These are phyloP conservation scores for Gossypium thurberi DNA, from an alignment of 345 rosid species.

Conservation along the genomic window DNA sequence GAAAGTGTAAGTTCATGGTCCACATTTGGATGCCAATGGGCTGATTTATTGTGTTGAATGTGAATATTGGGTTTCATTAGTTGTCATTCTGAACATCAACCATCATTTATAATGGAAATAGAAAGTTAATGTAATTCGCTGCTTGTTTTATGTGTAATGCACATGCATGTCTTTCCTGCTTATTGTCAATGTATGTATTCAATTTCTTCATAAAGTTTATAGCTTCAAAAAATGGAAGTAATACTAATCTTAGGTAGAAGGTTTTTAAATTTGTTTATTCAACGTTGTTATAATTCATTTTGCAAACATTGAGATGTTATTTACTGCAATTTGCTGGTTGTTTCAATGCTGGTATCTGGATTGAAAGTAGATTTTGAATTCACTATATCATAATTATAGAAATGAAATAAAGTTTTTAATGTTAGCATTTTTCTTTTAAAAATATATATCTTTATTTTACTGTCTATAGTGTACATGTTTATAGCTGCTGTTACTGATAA, in stretches of 20 bases:
- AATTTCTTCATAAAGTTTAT: background rate
- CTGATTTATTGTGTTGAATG: background rate
- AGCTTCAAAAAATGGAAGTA: background rate
- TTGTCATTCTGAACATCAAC: background rate
- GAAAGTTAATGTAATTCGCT: background rate
- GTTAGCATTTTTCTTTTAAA: background rate
- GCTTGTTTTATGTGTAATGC: background rate
- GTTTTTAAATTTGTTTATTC: background rate
- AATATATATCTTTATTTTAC: background rate
- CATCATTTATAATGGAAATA: background rate
- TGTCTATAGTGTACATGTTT: background rate
- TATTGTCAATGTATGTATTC: background rate
- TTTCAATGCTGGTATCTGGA: background rate
- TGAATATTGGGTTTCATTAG: background rate
- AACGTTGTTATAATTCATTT: background rate
- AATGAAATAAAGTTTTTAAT: background rate
- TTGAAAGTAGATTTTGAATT: background rate
- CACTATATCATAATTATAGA: background rate
- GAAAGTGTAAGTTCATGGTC: constrained; percentile 69
- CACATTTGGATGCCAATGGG: background rate
- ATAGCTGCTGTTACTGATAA: background rate
- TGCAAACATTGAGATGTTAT: background rate
- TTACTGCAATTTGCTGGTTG: background rate
- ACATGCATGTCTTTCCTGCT: background rate
- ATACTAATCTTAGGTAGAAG: background rate